Base-by-base conservation (phyloP, 768 basidiomycete species). In the Russula compacta region DNA sequence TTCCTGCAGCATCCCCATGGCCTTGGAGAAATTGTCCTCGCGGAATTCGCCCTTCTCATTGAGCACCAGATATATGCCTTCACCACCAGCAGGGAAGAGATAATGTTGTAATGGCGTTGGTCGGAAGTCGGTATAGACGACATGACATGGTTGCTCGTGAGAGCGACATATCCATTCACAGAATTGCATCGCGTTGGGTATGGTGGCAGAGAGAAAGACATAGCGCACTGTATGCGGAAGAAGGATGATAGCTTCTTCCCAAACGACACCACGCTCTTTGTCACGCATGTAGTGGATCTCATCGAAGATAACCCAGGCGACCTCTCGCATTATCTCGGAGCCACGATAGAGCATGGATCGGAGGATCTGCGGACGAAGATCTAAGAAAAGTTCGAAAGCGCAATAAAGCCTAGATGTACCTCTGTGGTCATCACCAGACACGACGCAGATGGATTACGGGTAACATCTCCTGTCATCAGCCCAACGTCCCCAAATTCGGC, bases 231-330 rank as follows among this genome's bases (percentile, higher is more conserved):
- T 87, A 72, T 97, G 92, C 9, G 97, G 97, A 11, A 99, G 84
- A 2, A 99, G 83, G 67, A 98, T 98, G 70, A 98, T 97, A 1
- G 94, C 95, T 73, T 97, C 95, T 74, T 99, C 95, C 97, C 97
- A 98, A 32, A 99, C 97, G 19, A 99, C 97, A 66, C 97, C 97
- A 67, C 97, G 90, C 71, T 99, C 97, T 69, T 93, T 93, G 78
- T 98, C 97, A 63, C 97, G 87, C 97, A 98, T 99, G 75, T 98
- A 99, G 71, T 99, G 97, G 63, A 99, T 97, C 75, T 99, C 97
- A 71, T 99, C 97, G 72, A 98, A 99, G 66, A 99, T 84, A 59
- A 98, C 95, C 97, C 97, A 99, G 1, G 95, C 94, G n/a, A 99
- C 95, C 77, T 99, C 97, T 59, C 97, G 90, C 89, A 98, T 95